Base-by-base conservation (phyloP, 225 moss, liverwort and hornwort species). In the Thuidium tamariscinum region DNA sequence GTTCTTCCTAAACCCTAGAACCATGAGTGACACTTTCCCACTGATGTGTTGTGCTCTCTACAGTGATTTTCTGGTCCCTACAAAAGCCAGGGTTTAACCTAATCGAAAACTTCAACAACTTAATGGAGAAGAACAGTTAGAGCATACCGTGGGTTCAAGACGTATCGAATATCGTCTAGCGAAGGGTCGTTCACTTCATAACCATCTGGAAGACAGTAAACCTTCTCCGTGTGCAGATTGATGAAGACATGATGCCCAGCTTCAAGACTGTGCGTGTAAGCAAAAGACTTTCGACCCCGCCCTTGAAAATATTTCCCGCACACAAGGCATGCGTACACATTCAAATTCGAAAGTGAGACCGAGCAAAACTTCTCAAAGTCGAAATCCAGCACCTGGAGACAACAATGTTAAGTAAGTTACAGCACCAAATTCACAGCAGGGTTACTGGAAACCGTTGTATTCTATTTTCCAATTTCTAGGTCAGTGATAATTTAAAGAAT, bases 271-370 rank as follows among this genome's bases (percentile, higher is more conserved):
- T 99, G 99, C 16, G 97, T 99, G 81, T 97, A 99, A 34, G 97
- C 99, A 89, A 97, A 94, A 81, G 97, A 97, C 71, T 97, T 99
- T 16, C 97, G 95, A 42, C 99, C 99, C 76, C 99, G 91, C 39
- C 99, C 99, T 97, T 99, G 99, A 85, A 97, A 99, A 86, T 99
- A 99, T 88, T 99, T 99, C 70, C 99, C 99, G 88, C 99, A 99
- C n/a, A 99, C 99, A 83, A 99, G 92, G 93, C 99, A 99, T 21
- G 99, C 99, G 86, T 99, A 99, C 59, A 99, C 97, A 88, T 99
- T 99, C 90, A 99, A 94, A 89, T 99, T 99, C 81, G 99, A 97
- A 74, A 99, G 96, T 51, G 99, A 99, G 72, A 99, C 97, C 48
- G 99, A 97, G 87, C 99, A 99, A 77, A 99, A 99, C 86, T 99